Conservation (phyloP, 2,329 filamentous ascomycete genomes). For the Ceratocystis harringtonii region DNA sequence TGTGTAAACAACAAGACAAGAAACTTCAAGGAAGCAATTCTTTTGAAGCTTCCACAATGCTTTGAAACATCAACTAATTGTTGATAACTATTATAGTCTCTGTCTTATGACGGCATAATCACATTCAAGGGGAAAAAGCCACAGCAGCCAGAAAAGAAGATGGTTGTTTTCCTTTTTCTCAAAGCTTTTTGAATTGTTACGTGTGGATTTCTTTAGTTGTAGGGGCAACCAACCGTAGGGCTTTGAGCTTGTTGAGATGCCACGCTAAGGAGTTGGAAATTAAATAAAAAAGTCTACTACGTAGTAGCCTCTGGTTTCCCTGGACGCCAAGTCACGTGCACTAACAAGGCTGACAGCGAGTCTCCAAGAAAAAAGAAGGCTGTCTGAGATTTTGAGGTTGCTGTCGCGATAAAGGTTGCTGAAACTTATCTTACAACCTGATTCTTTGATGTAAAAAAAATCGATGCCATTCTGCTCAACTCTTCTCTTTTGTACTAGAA, state of each 20-base stretch:
- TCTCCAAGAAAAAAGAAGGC: background rate
- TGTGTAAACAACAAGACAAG: no score
- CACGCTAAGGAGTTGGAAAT: background rate
- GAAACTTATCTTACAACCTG: background rate
- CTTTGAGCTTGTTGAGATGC: background rate
- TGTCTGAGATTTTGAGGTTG: background rate
- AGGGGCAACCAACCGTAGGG: slow-evolving; percentile 11
- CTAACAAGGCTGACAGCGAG: slow-evolving; percentile 1
- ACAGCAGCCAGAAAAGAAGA: background rate
- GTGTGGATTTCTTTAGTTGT: background rate
- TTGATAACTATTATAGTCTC: no score
- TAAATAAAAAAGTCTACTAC: background rate
- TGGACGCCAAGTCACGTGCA: slow-evolving; percentile 15
- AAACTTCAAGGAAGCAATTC: no score
- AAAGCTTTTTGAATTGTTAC: background rate
- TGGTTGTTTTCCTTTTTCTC: background rate
- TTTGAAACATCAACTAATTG: no score
- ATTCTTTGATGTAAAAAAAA: no score
- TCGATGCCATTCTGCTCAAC: no score
- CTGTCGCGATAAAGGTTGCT: background rate
- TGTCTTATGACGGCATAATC: background rate
- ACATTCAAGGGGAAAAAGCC: no score
- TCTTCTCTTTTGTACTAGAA: no score
- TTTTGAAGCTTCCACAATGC: no score
- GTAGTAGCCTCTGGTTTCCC: background rate